Evolutionary conservation across 140 eudicot species (phyloP), one percentile per base, ranked within the genome.

Genomic region (Anethum foeniculum): DNA sequence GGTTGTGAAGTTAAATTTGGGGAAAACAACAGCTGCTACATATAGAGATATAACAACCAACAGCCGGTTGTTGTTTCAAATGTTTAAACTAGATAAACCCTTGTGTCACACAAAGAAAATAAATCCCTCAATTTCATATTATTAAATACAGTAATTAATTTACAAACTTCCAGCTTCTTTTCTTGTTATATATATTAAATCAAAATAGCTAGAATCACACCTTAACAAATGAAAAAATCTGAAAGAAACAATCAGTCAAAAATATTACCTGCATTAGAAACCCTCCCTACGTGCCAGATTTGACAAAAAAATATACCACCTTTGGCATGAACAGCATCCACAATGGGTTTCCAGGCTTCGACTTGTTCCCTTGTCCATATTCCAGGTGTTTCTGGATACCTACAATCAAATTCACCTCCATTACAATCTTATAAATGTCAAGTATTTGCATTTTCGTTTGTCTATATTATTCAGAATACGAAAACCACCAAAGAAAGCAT

Each of bases 331-430:
- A 82, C 85, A 68, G 85, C 85, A 65, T 82, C 79, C 6, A 77
- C 82, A 82, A 82, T 82, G 14, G 85, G 82, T 69, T 82, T 82
- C 85, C 85, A 82, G 23, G 82, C 85, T 65, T 82, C 85, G 23
- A 82, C 81, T 67, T 82, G 85, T 72, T 82, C 85, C 72, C 48
- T 82, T 60, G 81, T 79, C 82, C 82, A 79, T 64, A 79, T 79
- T 15, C 82, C 82, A 7, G 82, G 82, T 44, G 56, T 43, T 2
- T 79, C 74, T 7, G 76, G 77, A 49, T 34, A 74, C 79, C 82
- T 79, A 23, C 6, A 79, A 79, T 79, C 46, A 79, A 30, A 67
- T 2, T 64, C 25, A 64, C n/a, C 79, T 75, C 9, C 77, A 39
- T 16, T 44, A 25, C 11, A 32, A 25, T 41, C 64, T 79, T 41